These are phyloP conservation scores for Periconia macrospinosa DNA, from an alignment of 2,329 filamentous ascomycete genomes.

Conservation along the genomic window DNA sequence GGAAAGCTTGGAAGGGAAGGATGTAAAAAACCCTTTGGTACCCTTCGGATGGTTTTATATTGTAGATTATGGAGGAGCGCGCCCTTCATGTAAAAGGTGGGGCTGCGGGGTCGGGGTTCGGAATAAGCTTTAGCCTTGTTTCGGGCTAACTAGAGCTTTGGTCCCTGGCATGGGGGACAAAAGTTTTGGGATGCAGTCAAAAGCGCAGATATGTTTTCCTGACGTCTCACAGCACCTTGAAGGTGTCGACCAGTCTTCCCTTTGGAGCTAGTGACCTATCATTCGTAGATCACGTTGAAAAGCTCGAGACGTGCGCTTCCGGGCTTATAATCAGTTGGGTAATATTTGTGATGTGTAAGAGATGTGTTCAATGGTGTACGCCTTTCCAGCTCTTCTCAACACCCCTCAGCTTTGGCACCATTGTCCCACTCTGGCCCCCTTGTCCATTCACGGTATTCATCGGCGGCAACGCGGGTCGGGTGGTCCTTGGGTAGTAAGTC, in stretches of 20 bases:
- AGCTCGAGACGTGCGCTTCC: too few species aligned
- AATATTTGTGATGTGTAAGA: too few species aligned
- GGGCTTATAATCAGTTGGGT: too few species aligned
- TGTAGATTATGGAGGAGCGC: background rate
- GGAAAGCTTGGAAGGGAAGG: background rate
- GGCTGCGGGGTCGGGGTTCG: conserved; percentile 1
- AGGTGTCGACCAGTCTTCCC: too few species aligned
- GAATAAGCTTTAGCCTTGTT: background rate
- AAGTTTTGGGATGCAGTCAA: too few species aligned
- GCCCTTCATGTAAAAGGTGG: conserved; percentile 1
- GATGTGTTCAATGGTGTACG: too few species aligned
- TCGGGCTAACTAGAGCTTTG: background rate
- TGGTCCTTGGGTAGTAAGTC: conserved; percentile 20
- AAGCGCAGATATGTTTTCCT: too few species aligned
- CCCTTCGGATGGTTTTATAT: background rate
- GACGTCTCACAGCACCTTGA: too few species aligned
- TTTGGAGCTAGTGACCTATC: too few species aligned
- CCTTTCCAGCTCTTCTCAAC: background rate
- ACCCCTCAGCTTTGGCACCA: background rate
- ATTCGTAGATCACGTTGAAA: too few species aligned
- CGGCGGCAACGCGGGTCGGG: conserved; percentile 20
- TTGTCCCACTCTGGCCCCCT: background rate
- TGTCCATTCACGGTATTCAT: conserved; percentile 5
- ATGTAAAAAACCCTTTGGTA: background rate
- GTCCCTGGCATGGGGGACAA: background rate